Percentiles rank a stretch among this genome's conserved stretches.
phyloP scores from a whole-genome alignment of 257 asterid genomes.

The Sherardia arvensis region DNA sequence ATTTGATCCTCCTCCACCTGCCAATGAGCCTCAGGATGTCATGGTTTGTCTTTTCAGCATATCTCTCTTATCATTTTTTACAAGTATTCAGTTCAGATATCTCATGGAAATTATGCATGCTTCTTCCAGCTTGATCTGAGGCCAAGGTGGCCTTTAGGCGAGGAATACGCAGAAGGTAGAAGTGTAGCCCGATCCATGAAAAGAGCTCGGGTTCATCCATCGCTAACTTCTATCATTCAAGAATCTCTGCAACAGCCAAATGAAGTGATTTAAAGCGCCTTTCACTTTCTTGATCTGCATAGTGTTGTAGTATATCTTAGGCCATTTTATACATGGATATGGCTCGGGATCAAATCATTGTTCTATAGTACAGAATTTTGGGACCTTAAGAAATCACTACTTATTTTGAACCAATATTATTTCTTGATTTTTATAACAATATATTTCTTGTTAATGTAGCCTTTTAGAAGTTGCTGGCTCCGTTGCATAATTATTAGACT shows the following conservation, averaged over 20 bases:
- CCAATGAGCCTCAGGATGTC: slow-evolving; percentile 81
- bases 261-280: slow-evolving; percentile 4
- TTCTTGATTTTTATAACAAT: too few species aligned
- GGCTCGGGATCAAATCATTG: too few species aligned
- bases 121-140: slow-evolving; percentile 67
- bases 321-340: too few species aligned
- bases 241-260: slow-evolving; percentile 36
- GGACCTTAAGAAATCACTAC: too few species aligned
- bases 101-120: slow-evolving; percentile 6
- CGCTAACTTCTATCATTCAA: slow-evolving; percentile 83
- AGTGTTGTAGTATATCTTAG: too few species aligned
- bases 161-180: slow-evolving; percentile 73
- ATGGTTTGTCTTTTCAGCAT: slow-evolving; percentile 40
- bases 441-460: too few species aligned
- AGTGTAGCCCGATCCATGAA: slow-evolving; percentile 84
- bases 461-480: too few species aligned
- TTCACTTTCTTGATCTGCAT: too few species aligned
- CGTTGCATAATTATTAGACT: too few species aligned
- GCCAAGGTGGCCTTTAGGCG: slow-evolving; percentile 98
- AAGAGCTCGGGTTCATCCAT: slow-evolving; percentile 82
- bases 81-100: neutral
- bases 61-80: neutral
- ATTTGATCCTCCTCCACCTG: slow-evolving; percentile 89
- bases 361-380: too few species aligned
- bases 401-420: too few species aligned